Conservation (phyloP, 305 asterid species). For the Rubia tinctorum region DNA sequence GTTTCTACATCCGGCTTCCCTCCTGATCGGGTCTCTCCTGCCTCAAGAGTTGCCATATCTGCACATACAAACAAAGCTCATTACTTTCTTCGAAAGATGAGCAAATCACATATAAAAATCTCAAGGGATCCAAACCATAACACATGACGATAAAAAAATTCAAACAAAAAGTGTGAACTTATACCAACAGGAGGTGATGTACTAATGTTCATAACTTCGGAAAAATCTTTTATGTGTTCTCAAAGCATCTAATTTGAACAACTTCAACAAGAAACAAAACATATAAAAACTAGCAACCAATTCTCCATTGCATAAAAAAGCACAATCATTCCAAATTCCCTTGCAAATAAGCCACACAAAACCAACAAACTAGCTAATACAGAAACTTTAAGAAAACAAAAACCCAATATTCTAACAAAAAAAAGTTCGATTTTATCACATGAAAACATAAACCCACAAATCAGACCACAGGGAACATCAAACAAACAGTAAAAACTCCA, state of each 20-base stretch:
- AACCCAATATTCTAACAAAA: neutral
- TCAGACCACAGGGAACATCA: neutral
- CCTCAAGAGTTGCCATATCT: slow-evolving; percentile 15
- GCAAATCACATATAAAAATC: neutral
- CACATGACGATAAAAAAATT: neutral
- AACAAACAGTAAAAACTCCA: neutral
- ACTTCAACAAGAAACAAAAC: neutral
- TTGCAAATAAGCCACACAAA: neutral
- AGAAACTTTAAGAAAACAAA: neutral
- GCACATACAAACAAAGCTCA: neutral
- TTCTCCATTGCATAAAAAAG: neutral
- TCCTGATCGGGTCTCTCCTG: slow-evolving; percentile 3
- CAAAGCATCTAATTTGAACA: neutral
- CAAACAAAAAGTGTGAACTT: too few species aligned
- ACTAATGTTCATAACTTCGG: too few species aligned
- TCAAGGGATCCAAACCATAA: neutral
- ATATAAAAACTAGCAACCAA: neutral
- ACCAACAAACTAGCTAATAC: neutral
- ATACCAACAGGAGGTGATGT: too few species aligned
- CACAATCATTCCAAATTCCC: neutral
- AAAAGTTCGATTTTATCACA: neutral
- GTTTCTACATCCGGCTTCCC: slow-evolving; percentile 6
- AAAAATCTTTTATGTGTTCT: neutral
- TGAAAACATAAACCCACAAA: neutral
- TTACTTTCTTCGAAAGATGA: neutral